Percentiles rank a stretch among this genome's conserved stretches.
These are phyloP conservation scores for Jamesozyma hellenica DNA, from an alignment of 805 yeast genomes.

Conservation along the genomic window DNA sequence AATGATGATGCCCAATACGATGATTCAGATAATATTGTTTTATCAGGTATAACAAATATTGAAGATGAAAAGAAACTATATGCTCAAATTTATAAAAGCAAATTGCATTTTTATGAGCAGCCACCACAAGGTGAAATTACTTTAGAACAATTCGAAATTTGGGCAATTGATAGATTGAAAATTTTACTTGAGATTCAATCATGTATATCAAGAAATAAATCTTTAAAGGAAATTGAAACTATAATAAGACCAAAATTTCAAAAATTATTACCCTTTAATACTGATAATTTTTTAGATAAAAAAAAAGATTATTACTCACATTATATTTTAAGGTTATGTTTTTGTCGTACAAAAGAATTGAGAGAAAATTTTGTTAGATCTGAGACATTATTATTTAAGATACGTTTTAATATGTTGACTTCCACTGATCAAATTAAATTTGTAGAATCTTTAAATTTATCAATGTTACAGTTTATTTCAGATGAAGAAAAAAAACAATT, in stretches of 20 bases:
- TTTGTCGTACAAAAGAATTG: conserved; percentile 77
- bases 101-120: conserved; percentile 61
- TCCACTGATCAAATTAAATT: conserved; percentile 61
- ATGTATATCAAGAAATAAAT: conserved; percentile 52
- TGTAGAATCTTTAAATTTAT: conserved; percentile 52
- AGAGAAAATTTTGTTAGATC: conserved; percentile 69
- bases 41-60: conserved; percentile 8
- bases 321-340: conserved; percentile 76
- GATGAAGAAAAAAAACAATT: conserved; percentile 49
- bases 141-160: conserved; percentile 81
- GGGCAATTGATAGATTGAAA: conserved; percentile 90
- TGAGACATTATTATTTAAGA: conserved; percentile 63
- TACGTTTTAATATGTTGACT: conserved; percentile 58
- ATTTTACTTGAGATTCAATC: conserved; percentile 79
- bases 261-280: conserved; percentile 46
- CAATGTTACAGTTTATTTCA: conserved; percentile 55
- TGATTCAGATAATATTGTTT: conserved; percentile 18
- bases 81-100: conserved; percentile 39
- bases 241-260: conserved; percentile 56
- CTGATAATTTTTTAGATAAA: conserved; percentile 48
- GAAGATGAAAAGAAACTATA: conserved; percentile 30
- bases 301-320: conserved; percentile 89
- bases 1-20: conserved; percentile 15
- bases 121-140: conserved; percentile 86
- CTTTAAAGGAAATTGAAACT: conserved; percentile 53